Conservation (phyloP, 2,329 filamentous ascomycete species). For the Blastomyces gilchristii region DNA sequence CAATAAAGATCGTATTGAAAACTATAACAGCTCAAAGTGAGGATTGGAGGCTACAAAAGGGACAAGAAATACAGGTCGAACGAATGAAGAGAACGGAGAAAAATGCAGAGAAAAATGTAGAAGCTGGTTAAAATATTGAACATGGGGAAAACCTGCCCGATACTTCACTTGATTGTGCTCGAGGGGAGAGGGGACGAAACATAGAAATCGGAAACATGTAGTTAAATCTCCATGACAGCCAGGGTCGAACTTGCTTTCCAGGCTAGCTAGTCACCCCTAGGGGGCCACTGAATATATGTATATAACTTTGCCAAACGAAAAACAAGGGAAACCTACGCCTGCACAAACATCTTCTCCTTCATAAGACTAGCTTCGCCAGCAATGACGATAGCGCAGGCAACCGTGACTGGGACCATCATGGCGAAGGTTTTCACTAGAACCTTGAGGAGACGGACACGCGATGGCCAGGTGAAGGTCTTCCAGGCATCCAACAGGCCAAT, state of each 20-base stretch:
- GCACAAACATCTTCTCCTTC: slow-evolving; percentile 17
- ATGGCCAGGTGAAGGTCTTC: slow-evolving; percentile 62
- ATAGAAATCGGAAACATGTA: no score
- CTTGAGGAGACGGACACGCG: slow-evolving; percentile 63
- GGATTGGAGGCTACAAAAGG: not conserved
- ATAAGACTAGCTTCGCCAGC: slow-evolving; percentile 45
- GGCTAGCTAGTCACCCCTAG: not conserved
- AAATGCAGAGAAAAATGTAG: not conserved
- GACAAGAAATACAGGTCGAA: not conserved
- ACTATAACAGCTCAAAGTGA: not conserved
- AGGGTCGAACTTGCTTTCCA: no score
- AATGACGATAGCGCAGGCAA: slow-evolving; percentile 43
- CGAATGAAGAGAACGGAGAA: not conserved
- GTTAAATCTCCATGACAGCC: no score
- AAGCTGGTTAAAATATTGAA: not conserved
- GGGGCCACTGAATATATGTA: not conserved
- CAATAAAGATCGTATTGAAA: not conserved
- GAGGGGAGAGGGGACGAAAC: not conserved
- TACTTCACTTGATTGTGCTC: not conserved
- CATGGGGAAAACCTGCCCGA: not conserved
- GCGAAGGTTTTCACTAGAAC: slow-evolving; percentile 62
- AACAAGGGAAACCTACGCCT: not conserved
- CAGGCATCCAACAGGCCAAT: slow-evolving; percentile 66
- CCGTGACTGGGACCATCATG: slow-evolving; percentile 41
- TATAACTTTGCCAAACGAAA: not conserved